Evolutionary conservation across 805 yeast species (phyloP).

Genomic region (Kregervanrija delftensis): DNA sequence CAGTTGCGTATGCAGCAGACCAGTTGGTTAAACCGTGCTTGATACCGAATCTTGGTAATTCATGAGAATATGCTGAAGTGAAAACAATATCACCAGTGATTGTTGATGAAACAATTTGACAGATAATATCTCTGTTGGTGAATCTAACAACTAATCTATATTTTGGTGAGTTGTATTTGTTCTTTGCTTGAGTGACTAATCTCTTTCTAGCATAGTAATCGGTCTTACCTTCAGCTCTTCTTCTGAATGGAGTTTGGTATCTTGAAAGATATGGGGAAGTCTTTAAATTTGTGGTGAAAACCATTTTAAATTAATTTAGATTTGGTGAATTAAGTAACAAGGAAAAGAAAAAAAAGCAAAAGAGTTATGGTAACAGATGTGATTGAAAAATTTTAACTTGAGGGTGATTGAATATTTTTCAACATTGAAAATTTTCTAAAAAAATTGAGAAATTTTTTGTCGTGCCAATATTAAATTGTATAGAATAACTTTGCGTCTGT

Average conservation of each 20-base stretch:
- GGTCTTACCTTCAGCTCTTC: conserved; percentile 99
- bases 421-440: too few species aligned
- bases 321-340: too few species aligned
- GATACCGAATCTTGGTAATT: conserved; percentile 96
- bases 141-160: conserved; percentile 99
- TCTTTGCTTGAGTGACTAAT: conserved; percentile 99
- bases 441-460: too few species aligned
- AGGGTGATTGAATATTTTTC: too few species aligned
- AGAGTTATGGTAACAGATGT: neutral
- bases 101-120: conserved; percentile 94
- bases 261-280: conserved; percentile 96
- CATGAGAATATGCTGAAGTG: conserved; percentile 98
- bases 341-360: neutral
- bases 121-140: conserved; percentile 99
- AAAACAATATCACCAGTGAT: conserved; percentile 95
- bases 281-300: conserved; percentile 8
- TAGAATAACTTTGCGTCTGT: neutral
- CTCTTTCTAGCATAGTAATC: conserved; percentile 99
- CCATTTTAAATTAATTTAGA: conserved; percentile 1
- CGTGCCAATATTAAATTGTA: too few species aligned
- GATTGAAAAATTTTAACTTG: too few species aligned
- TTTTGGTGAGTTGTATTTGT: conserved; percentile 98
- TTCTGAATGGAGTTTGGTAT: conserved; percentile 99
- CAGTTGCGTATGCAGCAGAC: conserved; percentile 99
- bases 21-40: conserved; percentile 99